These are phyloP conservation scores for Russula virescens DNA, from an alignment of 768 basidiomycete genomes.

Conservation along the genomic window DNA sequence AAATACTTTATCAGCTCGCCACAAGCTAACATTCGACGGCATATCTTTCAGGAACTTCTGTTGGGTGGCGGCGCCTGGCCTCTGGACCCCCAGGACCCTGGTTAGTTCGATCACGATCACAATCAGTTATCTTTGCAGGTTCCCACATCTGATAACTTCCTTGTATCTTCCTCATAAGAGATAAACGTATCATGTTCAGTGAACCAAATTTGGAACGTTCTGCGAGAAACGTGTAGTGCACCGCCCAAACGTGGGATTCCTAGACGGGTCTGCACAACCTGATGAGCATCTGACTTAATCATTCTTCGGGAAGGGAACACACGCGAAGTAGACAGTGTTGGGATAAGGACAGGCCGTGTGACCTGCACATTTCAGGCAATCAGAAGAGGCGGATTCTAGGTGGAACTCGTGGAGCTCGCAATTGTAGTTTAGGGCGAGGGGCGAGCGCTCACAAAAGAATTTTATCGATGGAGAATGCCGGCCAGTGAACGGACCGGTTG, in stretches of 20 bases:
- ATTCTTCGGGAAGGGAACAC: background rate
- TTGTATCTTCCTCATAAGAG: background rate
- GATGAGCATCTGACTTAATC: constrained; percentile 6
- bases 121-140: background rate
- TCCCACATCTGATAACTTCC: background rate
- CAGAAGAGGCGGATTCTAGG: background rate
- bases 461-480: no score
- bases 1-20: constrained; percentile 2
- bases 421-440: background rate
- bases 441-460: no score
- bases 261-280: no score
- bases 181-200: background rate
- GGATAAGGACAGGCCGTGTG: background rate
- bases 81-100: background rate
- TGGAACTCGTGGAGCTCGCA: background rate
- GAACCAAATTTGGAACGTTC: background rate
- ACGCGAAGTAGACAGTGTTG: background rate
- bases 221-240: constrained; percentile 9
- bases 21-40: background rate
- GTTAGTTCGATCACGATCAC: constrained; percentile 1
- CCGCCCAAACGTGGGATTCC: background rate
- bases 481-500: background rate
- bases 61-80: background rate
- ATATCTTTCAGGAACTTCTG: background rate
- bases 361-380: background rate